A percentile compares a stretch with the other conserved stretches of the same genome.
phyloP scores from a whole-genome alignment of 2,329 filamentous ascomycete species.

The Fusarium sp. region DNA sequence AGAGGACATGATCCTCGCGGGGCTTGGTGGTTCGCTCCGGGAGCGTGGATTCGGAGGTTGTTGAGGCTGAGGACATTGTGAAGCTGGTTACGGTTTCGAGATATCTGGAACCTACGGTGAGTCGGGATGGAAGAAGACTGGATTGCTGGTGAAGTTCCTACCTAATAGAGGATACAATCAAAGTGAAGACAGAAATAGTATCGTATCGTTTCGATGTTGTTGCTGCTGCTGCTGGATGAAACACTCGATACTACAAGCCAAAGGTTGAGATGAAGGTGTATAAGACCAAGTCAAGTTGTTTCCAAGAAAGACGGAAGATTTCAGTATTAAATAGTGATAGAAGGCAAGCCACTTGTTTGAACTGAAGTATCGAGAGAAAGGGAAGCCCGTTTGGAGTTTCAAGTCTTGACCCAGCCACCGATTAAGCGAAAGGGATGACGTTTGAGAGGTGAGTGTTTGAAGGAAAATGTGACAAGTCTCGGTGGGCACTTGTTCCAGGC shows the following conservation, averaged over 20 bases:
- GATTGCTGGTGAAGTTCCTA: not conserved
- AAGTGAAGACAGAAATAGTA: no score
- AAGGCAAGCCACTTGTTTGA: rapidly evolving
- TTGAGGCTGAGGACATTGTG: not conserved
- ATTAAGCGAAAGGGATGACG: rapidly evolving
- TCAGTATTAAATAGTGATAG: not conserved
- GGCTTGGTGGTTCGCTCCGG: not conserved
- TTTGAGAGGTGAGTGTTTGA: not conserved
- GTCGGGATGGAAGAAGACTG: not conserved
- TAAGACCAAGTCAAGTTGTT: not conserved
- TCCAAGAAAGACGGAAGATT: no score
- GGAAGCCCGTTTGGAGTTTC: not conserved
- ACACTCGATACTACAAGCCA: not conserved
- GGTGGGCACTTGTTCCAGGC: rapidly evolving
- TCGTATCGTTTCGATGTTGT: rapidly evolving
- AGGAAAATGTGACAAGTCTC: rapidly evolving
- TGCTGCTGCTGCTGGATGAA: not conserved
- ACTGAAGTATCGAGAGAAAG: rapidly evolving
- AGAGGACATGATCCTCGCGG: not conserved
- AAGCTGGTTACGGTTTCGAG: not conserved
- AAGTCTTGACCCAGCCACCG: no score
- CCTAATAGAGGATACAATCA: not conserved
- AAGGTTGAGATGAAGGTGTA: rapidly evolving
- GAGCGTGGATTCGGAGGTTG: not conserved
- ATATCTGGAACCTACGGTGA: not conserved